Conservation (phyloP, 306 rosid genomes). For the Cicer yamashitae region DNA sequence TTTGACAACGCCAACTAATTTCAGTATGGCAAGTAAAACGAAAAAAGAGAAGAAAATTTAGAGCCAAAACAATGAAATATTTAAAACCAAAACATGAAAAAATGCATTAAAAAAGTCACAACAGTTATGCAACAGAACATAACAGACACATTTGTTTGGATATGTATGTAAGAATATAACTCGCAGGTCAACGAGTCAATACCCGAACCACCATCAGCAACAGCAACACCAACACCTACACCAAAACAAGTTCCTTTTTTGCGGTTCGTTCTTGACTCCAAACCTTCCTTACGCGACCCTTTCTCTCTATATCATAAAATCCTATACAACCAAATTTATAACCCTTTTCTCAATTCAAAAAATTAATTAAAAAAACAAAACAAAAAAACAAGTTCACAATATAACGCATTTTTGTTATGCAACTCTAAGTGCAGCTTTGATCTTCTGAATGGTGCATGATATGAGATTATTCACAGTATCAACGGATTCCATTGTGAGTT, state of each 20-base stretch:
- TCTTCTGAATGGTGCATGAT: slow-evolving; percentile 79
- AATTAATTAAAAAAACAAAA: not conserved
- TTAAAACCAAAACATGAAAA: no score
- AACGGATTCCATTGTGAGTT: slow-evolving; percentile 75
- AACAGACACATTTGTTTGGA: not conserved
- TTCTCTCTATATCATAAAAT: slow-evolving; percentile 15
- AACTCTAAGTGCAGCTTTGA: slow-evolving; percentile 69
- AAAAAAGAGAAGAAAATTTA: no score
- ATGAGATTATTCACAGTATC: slow-evolving; percentile 82
- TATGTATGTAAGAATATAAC: slow-evolving; percentile 35
- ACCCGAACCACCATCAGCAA: slow-evolving; percentile 86
- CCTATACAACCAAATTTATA: slow-evolving; percentile 42
- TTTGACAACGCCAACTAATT: no score
- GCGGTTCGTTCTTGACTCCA: slow-evolving; percentile 99
- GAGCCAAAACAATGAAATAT: no score
- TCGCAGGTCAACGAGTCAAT: slow-evolving; percentile 85
- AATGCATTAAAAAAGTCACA: no score
- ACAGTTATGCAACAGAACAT: no score
- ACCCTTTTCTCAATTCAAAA: slow-evolving; percentile 16
- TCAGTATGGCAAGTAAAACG: no score
- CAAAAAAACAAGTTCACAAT: not conserved
- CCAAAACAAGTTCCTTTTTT: slow-evolving; percentile 22
- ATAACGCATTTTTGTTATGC: slow-evolving; percentile 36
- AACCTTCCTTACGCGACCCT: slow-evolving; percentile 54
- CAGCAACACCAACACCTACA: not conserved